Evolutionary conservation across 805 yeast genomes (phyloP).

Genomic region (Kuraishia floccosa): DNA sequence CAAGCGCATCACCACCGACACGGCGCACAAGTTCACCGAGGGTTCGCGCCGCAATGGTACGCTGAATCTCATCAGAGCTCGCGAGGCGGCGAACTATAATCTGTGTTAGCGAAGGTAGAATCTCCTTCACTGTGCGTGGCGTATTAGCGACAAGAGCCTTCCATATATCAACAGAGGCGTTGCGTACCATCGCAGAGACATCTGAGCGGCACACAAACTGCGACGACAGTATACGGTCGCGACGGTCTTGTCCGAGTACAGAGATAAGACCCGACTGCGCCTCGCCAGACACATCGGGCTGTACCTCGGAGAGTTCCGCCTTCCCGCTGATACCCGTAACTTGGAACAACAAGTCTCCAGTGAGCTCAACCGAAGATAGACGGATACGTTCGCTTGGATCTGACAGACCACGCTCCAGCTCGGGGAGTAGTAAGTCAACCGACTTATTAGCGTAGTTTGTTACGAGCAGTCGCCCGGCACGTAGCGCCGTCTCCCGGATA

Average conservation of each 20-base stretch:
- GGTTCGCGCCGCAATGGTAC: slow-evolving; percentile 85
- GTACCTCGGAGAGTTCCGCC: slow-evolving; percentile 53
- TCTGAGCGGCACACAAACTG: slow-evolving; percentile 92
- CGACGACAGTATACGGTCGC: slow-evolving; percentile 78
- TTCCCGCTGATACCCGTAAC: slow-evolving; percentile 83
- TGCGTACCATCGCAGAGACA: slow-evolving; percentile 75
- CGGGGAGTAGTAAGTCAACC: slow-evolving; percentile 87
- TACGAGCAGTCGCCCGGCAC: slow-evolving; percentile 88
- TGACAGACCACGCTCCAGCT: slow-evolving; percentile 80
- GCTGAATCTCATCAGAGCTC: slow-evolving; percentile 64
- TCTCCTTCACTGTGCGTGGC: slow-evolving; percentile 88
- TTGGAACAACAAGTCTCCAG: slow-evolving; percentile 91
- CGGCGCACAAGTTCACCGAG: slow-evolving; percentile 91
- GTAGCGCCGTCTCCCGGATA: slow-evolving; percentile 79
- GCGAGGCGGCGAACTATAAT: slow-evolving; percentile 78
- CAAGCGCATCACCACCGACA: slow-evolving; percentile 80
- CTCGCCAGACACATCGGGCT: slow-evolving; percentile 31
- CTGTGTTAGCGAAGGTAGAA: slow-evolving; percentile 71
- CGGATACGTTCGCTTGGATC: slow-evolving; percentile 81
- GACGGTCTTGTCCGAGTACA: slow-evolving; percentile 76
- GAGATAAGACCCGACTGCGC: slow-evolving; percentile 58
- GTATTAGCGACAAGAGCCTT: slow-evolving; percentile 93
- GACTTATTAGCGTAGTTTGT: slow-evolving; percentile 87
- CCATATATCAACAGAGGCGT: slow-evolving; percentile 91
- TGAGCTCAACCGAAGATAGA: slow-evolving; percentile 85